These are phyloP conservation scores for Periconia sp. DNA, from an alignment of 2,329 filamentous ascomycete genomes.

Conservation along the genomic window DNA sequence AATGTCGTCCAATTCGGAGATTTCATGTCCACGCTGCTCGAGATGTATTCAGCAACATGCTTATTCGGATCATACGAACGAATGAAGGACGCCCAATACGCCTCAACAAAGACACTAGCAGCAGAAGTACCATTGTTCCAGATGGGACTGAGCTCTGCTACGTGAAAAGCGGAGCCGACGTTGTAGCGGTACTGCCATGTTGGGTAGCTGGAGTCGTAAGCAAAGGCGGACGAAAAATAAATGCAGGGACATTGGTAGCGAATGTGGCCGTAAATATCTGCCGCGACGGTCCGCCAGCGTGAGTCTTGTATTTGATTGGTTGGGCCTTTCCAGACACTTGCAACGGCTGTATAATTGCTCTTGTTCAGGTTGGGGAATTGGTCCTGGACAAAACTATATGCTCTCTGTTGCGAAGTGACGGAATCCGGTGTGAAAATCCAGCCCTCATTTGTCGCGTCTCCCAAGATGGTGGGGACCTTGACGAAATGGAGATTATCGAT, in stretches of 20 bases:
- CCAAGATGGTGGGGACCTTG: constrained; percentile 51
- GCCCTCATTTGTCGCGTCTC: constrained; percentile 54
- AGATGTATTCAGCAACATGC: constrained; percentile 29
- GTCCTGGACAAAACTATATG: constrained; percentile 46
- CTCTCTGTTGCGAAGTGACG: constrained; percentile 35
- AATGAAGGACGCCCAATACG: constrained; percentile 56
- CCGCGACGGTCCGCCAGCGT: constrained; percentile 44
- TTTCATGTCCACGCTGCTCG: constrained; percentile 19
- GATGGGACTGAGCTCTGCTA: constrained; percentile 46
- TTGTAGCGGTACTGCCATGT: constrained; percentile 59
- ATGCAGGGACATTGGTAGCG: constrained; percentile 57
- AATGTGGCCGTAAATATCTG: constrained; percentile 54
- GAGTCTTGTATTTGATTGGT: constrained; percentile 28
- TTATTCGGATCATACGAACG: constrained; percentile 48
- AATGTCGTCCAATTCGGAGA: constrained; percentile 37
- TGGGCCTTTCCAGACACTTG: constrained; percentile 34
- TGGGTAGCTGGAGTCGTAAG: constrained; percentile 29
- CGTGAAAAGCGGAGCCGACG: constrained; percentile 47
- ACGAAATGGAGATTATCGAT: constrained; percentile 46
- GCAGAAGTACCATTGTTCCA: constrained; percentile 44
- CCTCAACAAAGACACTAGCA: constrained; percentile 37
- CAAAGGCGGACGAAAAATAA: constrained; percentile 45
- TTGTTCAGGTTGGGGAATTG: constrained; percentile 45
- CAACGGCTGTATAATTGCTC: constrained; percentile 32
- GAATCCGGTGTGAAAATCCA: constrained; percentile 47